These are phyloP conservation scores for Juglanconis oblonga DNA, from an alignment of 2,329 filamentous ascomycete genomes.

Conservation along the genomic window DNA sequence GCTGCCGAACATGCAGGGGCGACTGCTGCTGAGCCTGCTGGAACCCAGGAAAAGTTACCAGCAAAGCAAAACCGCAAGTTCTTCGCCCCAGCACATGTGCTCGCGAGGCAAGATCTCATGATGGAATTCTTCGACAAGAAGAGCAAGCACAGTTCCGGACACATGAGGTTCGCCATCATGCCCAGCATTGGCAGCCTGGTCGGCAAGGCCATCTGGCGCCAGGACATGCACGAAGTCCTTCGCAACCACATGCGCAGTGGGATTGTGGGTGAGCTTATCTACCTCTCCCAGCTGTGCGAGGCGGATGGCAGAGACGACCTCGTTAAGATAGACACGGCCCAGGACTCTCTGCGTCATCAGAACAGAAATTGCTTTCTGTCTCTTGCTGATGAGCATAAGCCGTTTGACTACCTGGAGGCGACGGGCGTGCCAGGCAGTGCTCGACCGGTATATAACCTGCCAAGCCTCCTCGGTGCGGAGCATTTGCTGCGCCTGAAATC, in stretches of 20 bases:
- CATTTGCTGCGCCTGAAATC: conserved; percentile 37
- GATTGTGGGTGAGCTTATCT: conserved; percentile 43
- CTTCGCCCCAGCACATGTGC: conserved; percentile 28
- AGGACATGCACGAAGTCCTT: conserved; percentile 55
- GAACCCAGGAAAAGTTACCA: conserved; percentile 7
- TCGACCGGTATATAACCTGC: conserved; percentile 52
- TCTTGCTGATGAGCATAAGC: conserved; percentile 29
- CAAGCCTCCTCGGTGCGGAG: conserved; percentile 47
- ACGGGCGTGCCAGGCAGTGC: conserved; percentile 29
- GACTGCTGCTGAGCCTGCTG: too few species aligned
- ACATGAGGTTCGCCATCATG: conserved; percentile 19
- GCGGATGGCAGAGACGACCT: conserved; percentile 35
- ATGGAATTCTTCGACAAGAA: conserved; percentile 17
- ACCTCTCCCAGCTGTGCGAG: conserved; percentile 32
- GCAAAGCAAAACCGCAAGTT: conserved; percentile 12
- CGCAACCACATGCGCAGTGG: conserved; percentile 48
- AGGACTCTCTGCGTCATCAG: conserved; percentile 36
- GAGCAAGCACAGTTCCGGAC: conserved; percentile 18
- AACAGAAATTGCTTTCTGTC: conserved; percentile 47
- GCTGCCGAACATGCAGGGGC: neutral
- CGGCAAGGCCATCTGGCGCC: conserved; percentile 39
- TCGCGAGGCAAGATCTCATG: conserved; percentile 33
- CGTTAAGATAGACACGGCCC: conserved; percentile 41
- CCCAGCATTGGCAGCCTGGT: conserved; percentile 9
- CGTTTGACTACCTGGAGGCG: conserved; percentile 45